Conservation (phyloP, 2,329 filamentous ascomycete species). For the Fusarium subtropicale region DNA sequence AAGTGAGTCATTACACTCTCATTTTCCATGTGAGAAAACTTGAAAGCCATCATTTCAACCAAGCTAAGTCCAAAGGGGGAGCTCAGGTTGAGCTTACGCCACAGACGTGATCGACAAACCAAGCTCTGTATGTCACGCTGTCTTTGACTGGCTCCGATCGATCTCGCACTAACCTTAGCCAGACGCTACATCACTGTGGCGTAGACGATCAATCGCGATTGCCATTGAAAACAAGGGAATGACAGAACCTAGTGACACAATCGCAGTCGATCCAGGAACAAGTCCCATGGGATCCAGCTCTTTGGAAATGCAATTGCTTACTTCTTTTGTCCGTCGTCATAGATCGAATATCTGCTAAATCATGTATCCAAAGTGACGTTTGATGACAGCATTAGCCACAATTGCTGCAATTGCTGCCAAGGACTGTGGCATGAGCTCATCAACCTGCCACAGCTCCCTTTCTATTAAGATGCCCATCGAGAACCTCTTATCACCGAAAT, state of each 20-base stretch:
- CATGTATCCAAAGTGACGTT: constrained; percentile 1
- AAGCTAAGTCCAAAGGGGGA: not conserved
- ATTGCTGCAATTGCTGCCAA: not conserved
- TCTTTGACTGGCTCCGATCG: not conserved
- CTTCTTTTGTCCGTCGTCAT: constrained; percentile 11
- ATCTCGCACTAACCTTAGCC: not conserved
- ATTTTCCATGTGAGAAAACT: not conserved
- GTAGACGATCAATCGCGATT: not conserved
- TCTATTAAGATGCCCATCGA: not conserved
- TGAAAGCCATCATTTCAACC: not conserved
- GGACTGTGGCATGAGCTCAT: constrained; percentile 2
- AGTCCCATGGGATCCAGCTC: no score
- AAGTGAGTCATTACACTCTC: not conserved
- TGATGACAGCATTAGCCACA: constrained; percentile 24
- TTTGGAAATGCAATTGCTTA: not conserved
- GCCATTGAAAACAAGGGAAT: not conserved
- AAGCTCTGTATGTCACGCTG: not conserved
- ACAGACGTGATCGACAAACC: not conserved
- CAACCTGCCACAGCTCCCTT: not conserved
- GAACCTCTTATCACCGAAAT: no score
- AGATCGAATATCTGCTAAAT: not conserved
- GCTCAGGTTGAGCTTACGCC: not conserved
- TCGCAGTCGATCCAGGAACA: not conserved
- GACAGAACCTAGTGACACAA: not conserved
- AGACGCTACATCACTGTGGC: constrained; percentile 8